A percentile compares a stretch with the other conserved stretches of the same genome.
Conservation (phyloP, 139 green algal genomes). For the Monoraphidium neglectum region DNA sequence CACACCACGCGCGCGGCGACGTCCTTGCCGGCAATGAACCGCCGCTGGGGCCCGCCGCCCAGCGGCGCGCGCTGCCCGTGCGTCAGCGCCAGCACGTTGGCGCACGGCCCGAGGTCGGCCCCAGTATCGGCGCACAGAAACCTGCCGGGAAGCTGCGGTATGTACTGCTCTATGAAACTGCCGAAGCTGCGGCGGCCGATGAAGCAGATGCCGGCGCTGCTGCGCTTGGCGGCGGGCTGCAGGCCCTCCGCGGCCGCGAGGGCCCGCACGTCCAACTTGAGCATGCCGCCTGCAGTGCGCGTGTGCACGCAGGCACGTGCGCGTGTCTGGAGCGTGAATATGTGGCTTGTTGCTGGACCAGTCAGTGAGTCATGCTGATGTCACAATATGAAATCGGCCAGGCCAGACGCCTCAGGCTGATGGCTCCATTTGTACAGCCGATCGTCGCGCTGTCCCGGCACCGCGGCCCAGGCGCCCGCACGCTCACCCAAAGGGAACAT, state of each 20-base stretch:
- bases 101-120: constrained; percentile 44
- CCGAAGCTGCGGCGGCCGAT: constrained; percentile 77
- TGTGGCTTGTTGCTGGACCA: too few species aligned
- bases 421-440: too few species aligned
- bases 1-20: constrained; percentile 42
- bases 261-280: constrained; percentile 66
- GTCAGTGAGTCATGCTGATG: too few species aligned
- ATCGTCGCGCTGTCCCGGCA: too few species aligned
- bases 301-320: too few species aligned
- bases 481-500: constrained; percentile 57
- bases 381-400: too few species aligned
- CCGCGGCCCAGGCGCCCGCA: too few species aligned
- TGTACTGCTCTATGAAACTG: constrained; percentile 76
- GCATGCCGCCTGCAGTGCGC: constrained; percentile 42
- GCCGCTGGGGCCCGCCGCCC: constrained; percentile 46
- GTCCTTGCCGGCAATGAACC: constrained; percentile 81
- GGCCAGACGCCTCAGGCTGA: too few species aligned
- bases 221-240: constrained; percentile 38
- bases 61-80: constrained; percentile 76
- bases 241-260: constrained; percentile 50
- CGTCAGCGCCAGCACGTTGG: constrained; percentile 69
- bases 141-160: constrained; percentile 43
- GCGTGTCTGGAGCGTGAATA: too few species aligned
- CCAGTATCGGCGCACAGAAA: constrained; percentile 60
- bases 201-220: constrained; percentile 87